Conservation (phyloP, 2,329 filamentous ascomycete species). For the Cryphonectria carpinicola region DNA sequence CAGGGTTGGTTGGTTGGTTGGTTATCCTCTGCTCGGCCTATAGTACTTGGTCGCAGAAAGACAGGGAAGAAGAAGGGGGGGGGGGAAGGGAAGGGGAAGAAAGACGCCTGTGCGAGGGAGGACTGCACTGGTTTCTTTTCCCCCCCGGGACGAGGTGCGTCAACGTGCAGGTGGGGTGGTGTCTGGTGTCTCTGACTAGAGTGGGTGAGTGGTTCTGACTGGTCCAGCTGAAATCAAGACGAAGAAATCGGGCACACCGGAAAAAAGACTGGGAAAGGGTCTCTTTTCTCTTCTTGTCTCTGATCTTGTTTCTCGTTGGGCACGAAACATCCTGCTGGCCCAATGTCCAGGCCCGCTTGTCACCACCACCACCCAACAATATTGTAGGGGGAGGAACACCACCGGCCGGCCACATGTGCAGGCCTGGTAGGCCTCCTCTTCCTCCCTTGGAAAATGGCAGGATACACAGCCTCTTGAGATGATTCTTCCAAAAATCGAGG, state of each 20-base stretch:
- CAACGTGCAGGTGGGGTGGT: conserved; percentile 1
- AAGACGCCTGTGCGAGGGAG: too few species aligned
- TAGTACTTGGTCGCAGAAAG: not conserved
- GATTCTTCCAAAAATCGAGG: not conserved
- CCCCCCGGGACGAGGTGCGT: not conserved
- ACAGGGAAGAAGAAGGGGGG: not conserved
- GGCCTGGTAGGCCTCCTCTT: not conserved
- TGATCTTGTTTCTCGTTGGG: conserved; percentile 14
- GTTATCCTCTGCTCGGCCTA: not conserved
- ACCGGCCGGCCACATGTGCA: not conserved
- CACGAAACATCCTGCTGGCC: conserved; percentile 14
- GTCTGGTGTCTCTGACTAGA: not conserved
- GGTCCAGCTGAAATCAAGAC: not conserved
- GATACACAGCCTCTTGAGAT: not conserved
- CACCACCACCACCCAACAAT: not conserved
- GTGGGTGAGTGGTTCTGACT: not conserved
- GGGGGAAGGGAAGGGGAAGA: not conserved
- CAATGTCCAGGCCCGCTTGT: conserved; percentile 6
- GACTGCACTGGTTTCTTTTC: too few species aligned
- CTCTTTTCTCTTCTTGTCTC: too few species aligned
- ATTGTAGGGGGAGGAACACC: not conserved
- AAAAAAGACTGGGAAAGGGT: not conserved
- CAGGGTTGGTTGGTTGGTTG: not conserved
- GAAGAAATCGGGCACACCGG: not conserved
- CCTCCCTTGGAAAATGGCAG: not conserved